A percentile compares a stretch with the other conserved stretches of the same genome.
Conservation (phyloP, 73 alveolate species). For the Paramecium biaurelia region DNA sequence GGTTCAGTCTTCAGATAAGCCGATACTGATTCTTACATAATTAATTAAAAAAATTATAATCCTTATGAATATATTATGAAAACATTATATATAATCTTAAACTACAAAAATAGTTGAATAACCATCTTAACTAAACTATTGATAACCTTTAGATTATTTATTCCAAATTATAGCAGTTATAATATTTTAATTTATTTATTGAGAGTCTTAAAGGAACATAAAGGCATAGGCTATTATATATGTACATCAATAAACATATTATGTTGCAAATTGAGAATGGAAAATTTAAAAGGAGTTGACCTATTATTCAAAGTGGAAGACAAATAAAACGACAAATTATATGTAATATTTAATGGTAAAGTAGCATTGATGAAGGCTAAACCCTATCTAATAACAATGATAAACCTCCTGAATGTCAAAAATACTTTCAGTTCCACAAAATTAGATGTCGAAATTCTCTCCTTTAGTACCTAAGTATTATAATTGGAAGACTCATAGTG, state of each 20-base stretch:
- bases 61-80: not conserved
- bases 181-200: not conserved
- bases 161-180: slow-evolving; percentile 13
- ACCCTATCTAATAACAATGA: not conserved
- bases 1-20: slow-evolving; percentile 19
- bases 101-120: not conserved
- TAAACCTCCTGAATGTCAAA: not conserved
- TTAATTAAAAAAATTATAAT: not conserved
- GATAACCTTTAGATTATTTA: not conserved
- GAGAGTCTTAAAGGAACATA: not conserved
- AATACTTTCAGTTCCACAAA: not conserved
- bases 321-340: not conserved
- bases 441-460: not conserved
- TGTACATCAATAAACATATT: not conserved
- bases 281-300: not conserved
- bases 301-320: not conserved
- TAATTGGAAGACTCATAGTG: not conserved
- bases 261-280: slow-evolving; percentile 3
- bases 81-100: not conserved
- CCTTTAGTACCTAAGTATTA: not conserved
- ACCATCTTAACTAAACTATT: not conserved
- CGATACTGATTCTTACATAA: not conserved
- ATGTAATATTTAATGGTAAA: not conserved
- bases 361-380: not conserved
- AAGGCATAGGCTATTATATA: not conserved